Evolutionary conservation across 2,329 filamentous ascomycete species (phyloP), one percentile per base, ranked within the genome.

Genomic region (Neoascochyta sp.): DNA sequence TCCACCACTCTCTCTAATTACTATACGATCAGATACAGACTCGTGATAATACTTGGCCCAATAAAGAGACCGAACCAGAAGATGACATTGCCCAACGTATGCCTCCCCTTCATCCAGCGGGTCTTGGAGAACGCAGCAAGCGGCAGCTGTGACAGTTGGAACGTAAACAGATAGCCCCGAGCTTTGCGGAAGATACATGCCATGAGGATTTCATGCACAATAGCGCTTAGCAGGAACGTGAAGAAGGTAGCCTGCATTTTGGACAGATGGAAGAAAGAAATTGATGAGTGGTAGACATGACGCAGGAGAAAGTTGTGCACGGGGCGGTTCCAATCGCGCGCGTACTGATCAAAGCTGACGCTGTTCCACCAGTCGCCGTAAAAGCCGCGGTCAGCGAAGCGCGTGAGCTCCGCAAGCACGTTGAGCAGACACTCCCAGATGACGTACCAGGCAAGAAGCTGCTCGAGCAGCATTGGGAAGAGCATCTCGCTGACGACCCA

Each of bases 51-150:
- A 60, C 81, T 86, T 1, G 84, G 84, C 0, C 82, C 83, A 3
- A 82, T 82, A 36, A 86, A 84, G n/a, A 89, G 73, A 0, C 84
- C 83, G 22, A 84, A 52, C 85, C 85, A 90, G 49, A 89, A 89
- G 3, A 86, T 70, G 6, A 85, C 57, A 52, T 90, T 89, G 0
- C 83, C 84, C 12, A 88, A 48, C 2, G 76, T 74, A 45, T 75
- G 70, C 46, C 71, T 69, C 14, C 75, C 75, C 43, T 74, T 76
- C 54, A 88, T 65, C 66, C 80, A 76, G 42, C 70, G 77, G 1
- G 80, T 85, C 41, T 80, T 71, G 47, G 79, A 83, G 24, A 89
- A 54, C 17, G 69, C 70, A 3, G 85, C 81, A 9, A 89, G 63
- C 18, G 84, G 84, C 24, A 89, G 60, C 61, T 90, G 84, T 41